Base-by-base conservation (phyloP, 2,329 filamentous ascomycete species). In the Verticillium zaregamsianum region DNA sequence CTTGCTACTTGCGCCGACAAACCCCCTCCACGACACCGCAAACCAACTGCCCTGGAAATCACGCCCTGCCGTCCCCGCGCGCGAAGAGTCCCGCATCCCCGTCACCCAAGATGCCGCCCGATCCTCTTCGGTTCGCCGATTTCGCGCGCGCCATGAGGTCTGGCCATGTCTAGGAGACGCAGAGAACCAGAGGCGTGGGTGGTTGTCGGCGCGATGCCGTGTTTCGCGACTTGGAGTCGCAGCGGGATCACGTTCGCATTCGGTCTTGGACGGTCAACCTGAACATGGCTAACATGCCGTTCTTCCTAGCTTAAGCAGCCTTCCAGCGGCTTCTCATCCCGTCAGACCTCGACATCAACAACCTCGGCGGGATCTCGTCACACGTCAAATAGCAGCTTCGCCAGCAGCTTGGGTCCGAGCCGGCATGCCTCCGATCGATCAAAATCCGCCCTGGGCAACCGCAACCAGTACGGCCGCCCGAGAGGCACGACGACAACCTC, bases 371-470 rank as follows among this genome's bases (percentile, higher is more conserved):
- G n/a, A 12, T 58, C 56, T 33, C 56, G 56, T 2, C 56, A 40
- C 4, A 58, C 56, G 2, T 58, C 56, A 15, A 58, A 31, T 59
- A 80, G 76, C 65, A 80, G 77, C 64, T 86, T 87, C 65, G 80
- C 83, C 15, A 84, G 80, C 64, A 89, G 84, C 68, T 72, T 86
- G 32, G 86, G 87, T 1, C 79, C 82, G 14, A 80, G 79, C 15
- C 82, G 86, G 65, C 78, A 83, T 15, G 73, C 77, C 6, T 66
- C 74, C 5, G 74, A 79, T 72, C 82, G 85, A 60, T 79, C 84
- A 3, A 79, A 84, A 64, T 78, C 85, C 39, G 76, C 84, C 66
- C 75, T 77, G 28, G 78, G 74, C 56, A 75, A 70, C 65, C 81
- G 82, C 64, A 74, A 81, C 54, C 76, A 80, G 60, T 82, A 80